Evolutionary conservation across 768 basidiomycete species (phyloP), one percentile per base, ranked within the genome.

Genomic region (Termitomyces sp.): DNA sequence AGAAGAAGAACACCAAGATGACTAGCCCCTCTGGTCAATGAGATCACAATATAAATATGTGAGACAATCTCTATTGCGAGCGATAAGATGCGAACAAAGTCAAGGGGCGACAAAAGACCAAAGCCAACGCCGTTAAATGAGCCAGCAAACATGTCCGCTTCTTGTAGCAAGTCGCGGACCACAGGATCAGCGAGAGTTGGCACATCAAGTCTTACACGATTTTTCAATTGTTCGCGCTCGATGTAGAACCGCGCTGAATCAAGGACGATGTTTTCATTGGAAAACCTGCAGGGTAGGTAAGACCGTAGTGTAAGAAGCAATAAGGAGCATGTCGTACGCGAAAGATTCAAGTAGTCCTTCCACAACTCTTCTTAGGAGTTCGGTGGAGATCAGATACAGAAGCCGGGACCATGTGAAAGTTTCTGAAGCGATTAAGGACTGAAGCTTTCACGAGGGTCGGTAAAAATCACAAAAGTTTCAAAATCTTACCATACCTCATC

Each of bases 111-210:
- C 64, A 92, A 77, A 33, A 91, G 79, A 16, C 91, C 91, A 68
- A 93, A 91, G 12, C 87, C 82, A 40, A 86, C 82, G 46, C 88
- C 88, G 65, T 79, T 82, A 71, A 93, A 92, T 12, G 91, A 93
- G 59, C 88, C 82, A 46, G 88, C 87, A 68, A 93, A 93, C 36
- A 90, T 79, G 68, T 93, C 91, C 41, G 91, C 89, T 73, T 93
- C 91, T 60, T 89, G 87, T n/a, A 93, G 77, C 46, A 93, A 82
- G 68, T 91, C 89, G 59, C 88, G 86, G 26, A 88, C 78, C 59
- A 76, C 69, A 50, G 91, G 87, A 67, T 91, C 89, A 56, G 86
- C 76, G 55, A 93, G 80, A 9, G 91, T 89, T 58, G 91, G 91
- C 41, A 90, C 79, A 67, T 93, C 91, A 58, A 92, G 81, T 46